These are phyloP conservation scores for Pseudocercospora vitis DNA, from an alignment of 2,329 filamentous ascomycete genomes.

Conservation along the genomic window DNA sequence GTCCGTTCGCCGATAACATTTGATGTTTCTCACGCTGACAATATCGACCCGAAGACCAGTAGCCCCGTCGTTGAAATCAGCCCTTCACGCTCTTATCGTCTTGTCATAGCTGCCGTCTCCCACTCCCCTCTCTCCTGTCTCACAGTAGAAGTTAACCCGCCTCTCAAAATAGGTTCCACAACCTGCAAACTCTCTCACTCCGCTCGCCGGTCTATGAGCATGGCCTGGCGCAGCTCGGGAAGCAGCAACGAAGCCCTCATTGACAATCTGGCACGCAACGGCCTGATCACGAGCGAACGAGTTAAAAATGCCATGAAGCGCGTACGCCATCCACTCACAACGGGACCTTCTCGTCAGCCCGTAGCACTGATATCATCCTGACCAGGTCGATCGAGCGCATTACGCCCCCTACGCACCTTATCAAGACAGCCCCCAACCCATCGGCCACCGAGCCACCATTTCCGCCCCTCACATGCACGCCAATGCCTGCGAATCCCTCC, in stretches of 20 bases:
- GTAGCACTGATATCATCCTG: neutral
- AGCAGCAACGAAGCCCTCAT: slow-evolving; percentile 72
- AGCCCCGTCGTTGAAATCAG: too few species aligned
- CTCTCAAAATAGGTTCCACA: slow-evolving; percentile 11
- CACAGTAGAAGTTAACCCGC: neutral
- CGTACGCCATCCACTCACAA: slow-evolving; percentile 46
- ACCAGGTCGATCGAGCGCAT: slow-evolving; percentile 82
- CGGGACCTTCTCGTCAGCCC: neutral
- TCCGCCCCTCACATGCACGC: slow-evolving; percentile 74
- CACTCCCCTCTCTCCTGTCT: too few species aligned
- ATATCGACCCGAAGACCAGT: too few species aligned
- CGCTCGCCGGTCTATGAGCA: slow-evolving; percentile 44
- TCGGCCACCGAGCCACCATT: slow-evolving; percentile 68
- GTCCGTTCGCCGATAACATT: too few species aligned
- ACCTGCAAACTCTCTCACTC: slow-evolving; percentile 7
- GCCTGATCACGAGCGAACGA: slow-evolving; percentile 68
- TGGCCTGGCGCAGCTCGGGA: slow-evolving; percentile 91
- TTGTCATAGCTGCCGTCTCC: too few species aligned
- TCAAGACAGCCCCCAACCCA: slow-evolving; percentile 67
- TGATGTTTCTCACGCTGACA: too few species aligned
- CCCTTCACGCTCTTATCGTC: too few species aligned
- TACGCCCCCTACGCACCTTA: slow-evolving; percentile 75
- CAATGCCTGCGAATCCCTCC: slow-evolving; percentile 62
- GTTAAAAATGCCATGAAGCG: slow-evolving; percentile 79
- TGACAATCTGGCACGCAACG: slow-evolving; percentile 70